Evolutionary conservation across 192 early-diverging fungal species (phyloP).

Genomic region (Backusella westeae): DNA sequence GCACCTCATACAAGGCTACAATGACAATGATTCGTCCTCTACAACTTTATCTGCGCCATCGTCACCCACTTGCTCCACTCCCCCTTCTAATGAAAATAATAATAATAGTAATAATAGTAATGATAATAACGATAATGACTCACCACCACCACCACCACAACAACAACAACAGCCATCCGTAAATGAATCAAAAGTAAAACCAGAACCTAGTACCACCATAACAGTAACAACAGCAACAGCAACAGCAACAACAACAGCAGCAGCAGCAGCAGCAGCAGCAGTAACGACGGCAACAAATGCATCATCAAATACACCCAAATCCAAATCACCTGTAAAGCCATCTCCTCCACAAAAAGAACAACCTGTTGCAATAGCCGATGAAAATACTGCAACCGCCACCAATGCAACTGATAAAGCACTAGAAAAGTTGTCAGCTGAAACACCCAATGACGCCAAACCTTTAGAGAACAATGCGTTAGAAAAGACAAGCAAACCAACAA

Average conservation of each 20-base stretch:
- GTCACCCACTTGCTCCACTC: not conserved
- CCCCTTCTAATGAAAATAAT: not conserved
- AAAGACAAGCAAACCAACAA: not conserved
- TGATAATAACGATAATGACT: not conserved
- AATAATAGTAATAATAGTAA: not conserved
- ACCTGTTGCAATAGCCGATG: not conserved
- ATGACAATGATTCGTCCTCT: not conserved
- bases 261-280: too few species aligned
- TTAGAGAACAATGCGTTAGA: not conserved
- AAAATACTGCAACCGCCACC: not conserved
- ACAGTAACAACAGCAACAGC: not conserved
- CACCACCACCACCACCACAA: not conserved
- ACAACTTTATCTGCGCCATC: not conserved
- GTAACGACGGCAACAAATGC: not conserved
- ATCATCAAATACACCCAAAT: not conserved
- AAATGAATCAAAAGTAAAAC: not conserved
- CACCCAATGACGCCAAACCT: not conserved
- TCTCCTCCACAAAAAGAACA: not conserved
- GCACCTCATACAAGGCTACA: not conserved
- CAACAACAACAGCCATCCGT: not conserved
- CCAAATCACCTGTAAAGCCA: not conserved
- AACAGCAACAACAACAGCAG: not conserved
- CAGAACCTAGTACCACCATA: not conserved
- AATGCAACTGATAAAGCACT: not conserved
- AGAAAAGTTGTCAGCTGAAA: not conserved